A percentile compares a stretch with the other conserved stretches of the same genome.
Conservation (phyloP, 148 eudicot genomes). For the Agrostemma githago region DNA sequence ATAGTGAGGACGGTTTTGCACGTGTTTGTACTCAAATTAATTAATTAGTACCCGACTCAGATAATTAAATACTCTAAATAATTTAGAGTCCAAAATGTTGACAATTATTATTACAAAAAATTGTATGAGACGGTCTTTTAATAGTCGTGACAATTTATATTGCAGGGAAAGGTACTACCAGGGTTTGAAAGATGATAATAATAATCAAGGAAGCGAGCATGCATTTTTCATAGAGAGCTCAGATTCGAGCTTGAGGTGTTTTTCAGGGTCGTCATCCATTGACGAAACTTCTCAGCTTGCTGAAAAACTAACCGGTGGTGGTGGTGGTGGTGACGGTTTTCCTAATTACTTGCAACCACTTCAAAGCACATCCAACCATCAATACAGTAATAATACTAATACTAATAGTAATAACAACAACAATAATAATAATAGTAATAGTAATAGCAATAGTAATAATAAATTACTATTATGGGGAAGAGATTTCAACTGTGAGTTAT, state of each 20-base stretch:
- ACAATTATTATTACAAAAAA: no score
- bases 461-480: conserved; percentile 39
- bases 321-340: background rate
- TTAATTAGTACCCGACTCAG: background rate
- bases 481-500: conserved; percentile 37
- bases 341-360: conserved; percentile 12
- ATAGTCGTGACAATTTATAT: background rate
- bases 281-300: conserved; percentile 29
- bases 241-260: conserved; percentile 32
- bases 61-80: background rate
- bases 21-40: background rate
- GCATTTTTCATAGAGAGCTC: conserved; percentile 39
- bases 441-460: conserved; percentile 19
- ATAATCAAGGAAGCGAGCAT: conserved; percentile 30
- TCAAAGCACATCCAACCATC: background rate
- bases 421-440: conserved; percentile 23
- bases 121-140: no score
- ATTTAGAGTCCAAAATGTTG: background rate
- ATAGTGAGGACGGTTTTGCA: background rate
- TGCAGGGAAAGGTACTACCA: conserved; percentile 21
- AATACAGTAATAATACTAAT: conserved; percentile 20
- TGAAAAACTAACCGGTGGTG: conserved; percentile 21
- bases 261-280: conserved; percentile 21
- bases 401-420: conserved; percentile 19
- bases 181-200: conserved; percentile 33